Evolutionary conservation across 1,284 basidiomycete genomes (phyloP), one percentile per base, ranked within the genome.

Genomic region (Amylostereum areolatum): DNA sequence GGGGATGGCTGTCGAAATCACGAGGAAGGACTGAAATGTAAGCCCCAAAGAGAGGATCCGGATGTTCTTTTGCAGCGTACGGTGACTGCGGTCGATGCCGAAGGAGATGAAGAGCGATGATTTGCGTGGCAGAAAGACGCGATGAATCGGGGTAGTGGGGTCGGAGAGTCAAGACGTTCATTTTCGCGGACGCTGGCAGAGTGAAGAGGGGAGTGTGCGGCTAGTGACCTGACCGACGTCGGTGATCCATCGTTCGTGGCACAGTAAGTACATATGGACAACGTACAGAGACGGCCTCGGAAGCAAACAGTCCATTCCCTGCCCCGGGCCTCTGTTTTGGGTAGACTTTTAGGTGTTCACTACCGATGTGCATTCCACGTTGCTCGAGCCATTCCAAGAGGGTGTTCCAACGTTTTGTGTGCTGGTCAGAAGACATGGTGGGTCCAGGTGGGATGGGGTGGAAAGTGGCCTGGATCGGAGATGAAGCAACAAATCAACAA

Each of bases 21-120:
- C 63, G 61, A 3, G 91, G 92, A 12, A 95, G 67, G 0, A 80
- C 75, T 1, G 82, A 81, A 47, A 94, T 81, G 59, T 91, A 94
- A 2, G 83, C 79, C 25, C 82, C 80, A 66, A 88, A 93, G n/a
- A 64, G 61, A 51, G 76, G 71, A 56, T 90, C 82, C 24, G 52
- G 50, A 31, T 79, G 81, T 11, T 69, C 67, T 5, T 60, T 52
- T 9, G 64, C 59, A 36, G 50, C 53, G 18, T 18, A 1, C 18
- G 18, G 18, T 18, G 18, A 18, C 10, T 44, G 28, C 3, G 60
- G 68, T 43, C 57, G 59, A 50, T 68, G 57, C 12, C 78, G 62
- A n/a, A 71, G 63, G 9, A 81, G 61, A 61, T 80, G 75, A 25
- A 81, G 56, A 0, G 76, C 71, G 10, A 81, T 66, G 2, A 77